Evolutionary conservation across 108 stramenopile genomes (phyloP).

Genomic region (Mediolabrus comicus): DNA sequence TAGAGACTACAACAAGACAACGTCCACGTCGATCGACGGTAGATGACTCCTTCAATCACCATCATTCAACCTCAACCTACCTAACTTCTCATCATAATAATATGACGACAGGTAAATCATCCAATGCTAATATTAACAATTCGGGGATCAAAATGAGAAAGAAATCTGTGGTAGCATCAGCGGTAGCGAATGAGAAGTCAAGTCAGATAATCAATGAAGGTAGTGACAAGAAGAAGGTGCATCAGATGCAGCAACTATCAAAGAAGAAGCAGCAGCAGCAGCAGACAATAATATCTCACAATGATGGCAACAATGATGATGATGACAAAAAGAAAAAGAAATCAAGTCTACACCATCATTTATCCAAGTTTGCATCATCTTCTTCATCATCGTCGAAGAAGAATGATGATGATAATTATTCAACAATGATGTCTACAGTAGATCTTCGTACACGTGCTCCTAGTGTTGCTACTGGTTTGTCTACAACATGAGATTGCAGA

Average conservation of each 20-base stretch:
- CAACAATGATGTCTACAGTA: background rate
- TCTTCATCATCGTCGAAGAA: background rate
- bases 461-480: background rate
- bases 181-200: background rate
- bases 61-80: too few species aligned
- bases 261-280: background rate
- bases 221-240: background rate
- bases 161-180: background rate
- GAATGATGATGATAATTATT: background rate
- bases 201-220: background rate
- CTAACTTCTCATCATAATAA: too few species aligned
- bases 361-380: conserved; percentile 1
- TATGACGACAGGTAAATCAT: background rate
- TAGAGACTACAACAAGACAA: too few species aligned
- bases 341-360: background rate
- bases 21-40: too few species aligned
- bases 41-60: too few species aligned
- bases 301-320: background rate
- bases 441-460: background rate
- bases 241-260: too few species aligned
- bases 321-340: background rate
- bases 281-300: background rate
- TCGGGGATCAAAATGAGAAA: background rate
- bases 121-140: too few species aligned
- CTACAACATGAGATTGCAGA: background rate